Evolutionary conservation across 352 stramenopile genomes (phyloP).

Genomic region (Globisporangium acanthophoron): DNA sequence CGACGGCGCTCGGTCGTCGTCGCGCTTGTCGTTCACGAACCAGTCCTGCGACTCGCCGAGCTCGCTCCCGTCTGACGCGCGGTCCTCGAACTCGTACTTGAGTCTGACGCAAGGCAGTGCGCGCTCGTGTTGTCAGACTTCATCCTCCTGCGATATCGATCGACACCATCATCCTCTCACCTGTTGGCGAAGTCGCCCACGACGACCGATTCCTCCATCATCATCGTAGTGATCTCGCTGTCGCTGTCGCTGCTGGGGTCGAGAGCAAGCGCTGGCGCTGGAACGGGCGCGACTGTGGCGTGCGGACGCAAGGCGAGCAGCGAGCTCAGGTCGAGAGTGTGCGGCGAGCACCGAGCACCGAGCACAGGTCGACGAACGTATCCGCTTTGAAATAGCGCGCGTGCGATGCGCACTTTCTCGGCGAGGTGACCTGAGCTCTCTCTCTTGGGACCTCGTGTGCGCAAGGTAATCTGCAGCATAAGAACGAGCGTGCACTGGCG

Average conservation of each 20-base stretch:
- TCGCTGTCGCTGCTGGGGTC: background rate
- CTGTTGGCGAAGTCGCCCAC: constrained; percentile 55
- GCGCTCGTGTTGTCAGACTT: background rate
- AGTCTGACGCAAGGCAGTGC: constrained; percentile 10
- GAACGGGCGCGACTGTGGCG: background rate
- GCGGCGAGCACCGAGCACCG: too few species aligned
- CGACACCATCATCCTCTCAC: constrained; percentile 5
- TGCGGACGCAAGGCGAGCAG: background rate
- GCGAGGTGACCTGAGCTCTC: background rate
- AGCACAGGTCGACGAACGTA: background rate
- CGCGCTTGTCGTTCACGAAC: constrained; percentile 72
- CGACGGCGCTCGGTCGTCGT: constrained; percentile 18
- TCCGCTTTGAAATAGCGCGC: constrained; percentile 8
- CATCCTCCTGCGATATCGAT: too few species aligned
- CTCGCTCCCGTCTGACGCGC: constrained; percentile 42
- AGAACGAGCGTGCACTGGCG: too few species aligned
- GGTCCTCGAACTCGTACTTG: constrained; percentile 68
- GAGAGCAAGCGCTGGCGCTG: background rate
- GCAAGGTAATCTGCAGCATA: background rate
- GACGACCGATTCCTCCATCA: constrained; percentile 47
- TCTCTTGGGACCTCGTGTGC: background rate
- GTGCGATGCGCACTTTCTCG: background rate
- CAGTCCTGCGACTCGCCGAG: constrained; percentile 64
- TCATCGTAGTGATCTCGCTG: constrained; percentile 8
- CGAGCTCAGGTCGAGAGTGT: too few species aligned